Evolutionary conservation across 169 alveolate species (phyloP), one percentile per base, ranked within the genome.

Genomic region (Theileria orientalis): DNA sequence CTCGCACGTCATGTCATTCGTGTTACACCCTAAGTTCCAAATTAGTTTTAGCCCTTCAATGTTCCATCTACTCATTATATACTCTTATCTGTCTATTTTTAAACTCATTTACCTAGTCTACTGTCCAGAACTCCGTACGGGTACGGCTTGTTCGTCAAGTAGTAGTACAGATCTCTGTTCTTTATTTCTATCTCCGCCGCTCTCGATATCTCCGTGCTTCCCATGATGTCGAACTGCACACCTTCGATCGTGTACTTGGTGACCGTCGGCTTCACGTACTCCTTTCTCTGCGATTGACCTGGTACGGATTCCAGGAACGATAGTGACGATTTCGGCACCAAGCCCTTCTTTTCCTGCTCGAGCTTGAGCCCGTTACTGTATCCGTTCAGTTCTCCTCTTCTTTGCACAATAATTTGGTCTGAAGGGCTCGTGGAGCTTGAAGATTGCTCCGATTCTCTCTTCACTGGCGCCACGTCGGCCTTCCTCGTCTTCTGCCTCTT

Each of bases 51-150:
- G n/a, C n/a, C n/a, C n/a, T n/a, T n/a, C n/a, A n/a, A n/a, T n/a
- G n/a, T n/a, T n/a, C n/a, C n/a, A n/a, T n/a, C n/a, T n/a, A n/a
- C n/a, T n/a, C n/a, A n/a, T n/a, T n/a, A n/a, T n/a, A n/a, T n/a
- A n/a, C n/a, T n/a, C n/a, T n/a, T n/a, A n/a, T n/a, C n/a, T n/a
- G n/a, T n/a, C 3, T 21, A 6, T 23, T 27, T 19, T 13, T 29
- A 56, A 60, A 19, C n/a, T 3, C 13, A 76, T 57, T 19, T 30
- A 77, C 86, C 86, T 40, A 91, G 69, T 73, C 79, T 90, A 16
- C 77, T 72, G 69, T 91, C 95, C 32, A 91, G 71, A 8, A 87
- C 94, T n/a, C 95, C 95, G 46, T 78, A 86, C 29, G 91, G 93
- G 32, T 83, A 76, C 0, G 95, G 95, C 27, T 85, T 67, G 29